Base-by-base conservation (phyloP, 306 rosid species). In the Fragaria ananassa region DNA sequence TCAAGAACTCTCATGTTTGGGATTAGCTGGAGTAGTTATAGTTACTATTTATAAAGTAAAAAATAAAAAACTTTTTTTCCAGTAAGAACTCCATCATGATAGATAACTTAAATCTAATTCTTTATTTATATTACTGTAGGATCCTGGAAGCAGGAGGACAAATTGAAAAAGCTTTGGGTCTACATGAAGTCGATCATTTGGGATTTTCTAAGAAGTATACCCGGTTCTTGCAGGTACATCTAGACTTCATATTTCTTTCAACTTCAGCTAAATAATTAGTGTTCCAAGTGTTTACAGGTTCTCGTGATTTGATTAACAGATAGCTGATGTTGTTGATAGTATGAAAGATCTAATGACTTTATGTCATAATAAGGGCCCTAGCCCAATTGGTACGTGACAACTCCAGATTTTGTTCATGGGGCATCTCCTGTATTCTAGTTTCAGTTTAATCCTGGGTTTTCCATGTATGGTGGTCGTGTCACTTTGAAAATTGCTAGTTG, bases 311-410 rank as follows among this genome's bases (percentile, higher is more conserved):
- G 35, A 23, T 45, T 70, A 39, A 53, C 83, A 81, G 87, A 72
- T 86, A n/a, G 84, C 84, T 29, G 87, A 83, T 76, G 75, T 81
- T 41, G 81, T 79, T 68, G 47, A 81, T 23, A 76, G 63, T 60
- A 78, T 81, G 85, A 83, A 81, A 81, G 85, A 81, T 70, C 70
- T 86, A 62, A 80, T 81, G 77, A 80, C 75, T 56, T 79, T 78
- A 78, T 81, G 80, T 65, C 63, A 23, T 64, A 60, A 57, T 70
- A 81, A 76, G 45, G 72, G 54, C 39, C 31, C 49, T 4, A 79
- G 87, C 37, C 87, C 89, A 56, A 78, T 83, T 70, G 87, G 89
- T 86, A 83, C 18, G 82, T 68, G 11, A 21, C n/a, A 13, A 66
- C 25, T 72, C 67, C 51, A 39, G 37, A 27, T 49, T 53, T 46